Evolutionary conservation across 2,329 filamentous ascomycete genomes (phyloP).

Genomic region (Aspergillus pseudoglaucus): DNA sequence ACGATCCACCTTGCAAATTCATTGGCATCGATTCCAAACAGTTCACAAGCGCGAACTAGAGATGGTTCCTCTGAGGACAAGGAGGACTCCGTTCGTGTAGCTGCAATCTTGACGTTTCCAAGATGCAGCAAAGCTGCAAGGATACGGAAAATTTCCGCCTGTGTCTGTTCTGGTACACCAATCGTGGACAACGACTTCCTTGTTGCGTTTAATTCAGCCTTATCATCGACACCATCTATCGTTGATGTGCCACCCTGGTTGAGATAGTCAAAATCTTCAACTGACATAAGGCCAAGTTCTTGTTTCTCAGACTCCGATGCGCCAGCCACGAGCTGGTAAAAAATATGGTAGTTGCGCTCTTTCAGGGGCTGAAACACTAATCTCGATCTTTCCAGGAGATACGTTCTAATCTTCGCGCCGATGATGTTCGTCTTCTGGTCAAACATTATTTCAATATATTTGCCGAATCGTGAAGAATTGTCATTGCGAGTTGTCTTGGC

Average conservation of each 20-base stretch:
- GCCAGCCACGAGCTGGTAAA: constrained; percentile 93
- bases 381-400: constrained; percentile 88
- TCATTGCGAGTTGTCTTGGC: constrained; percentile 99
- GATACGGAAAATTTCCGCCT: constrained; percentile 80
- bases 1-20: constrained; percentile 98
- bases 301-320: constrained; percentile 77
- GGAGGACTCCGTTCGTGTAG: constrained; percentile 80
- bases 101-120: constrained; percentile 92
- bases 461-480: constrained; percentile 97
- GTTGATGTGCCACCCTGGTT: constrained; percentile 88
- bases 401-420: constrained; percentile 93
- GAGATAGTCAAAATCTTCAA: constrained; percentile 91
- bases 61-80: constrained; percentile 75
- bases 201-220: constrained; percentile 84
- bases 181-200: constrained; percentile 81
- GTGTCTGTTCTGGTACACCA: constrained; percentile 67
- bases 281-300: constrained; percentile 68
- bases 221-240: constrained; percentile 94
- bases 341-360: constrained; percentile 98
- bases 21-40: constrained; percentile 77
- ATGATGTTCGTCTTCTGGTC: constrained; percentile 93
- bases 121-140: constrained; percentile 87
- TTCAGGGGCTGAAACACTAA: constrained; percentile 96
- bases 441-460: constrained; percentile 99
- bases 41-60: constrained; percentile 69